Conservation (phyloP, 768 basidiomycete genomes). For the Rhodotorula sphaerocarpa region DNA sequence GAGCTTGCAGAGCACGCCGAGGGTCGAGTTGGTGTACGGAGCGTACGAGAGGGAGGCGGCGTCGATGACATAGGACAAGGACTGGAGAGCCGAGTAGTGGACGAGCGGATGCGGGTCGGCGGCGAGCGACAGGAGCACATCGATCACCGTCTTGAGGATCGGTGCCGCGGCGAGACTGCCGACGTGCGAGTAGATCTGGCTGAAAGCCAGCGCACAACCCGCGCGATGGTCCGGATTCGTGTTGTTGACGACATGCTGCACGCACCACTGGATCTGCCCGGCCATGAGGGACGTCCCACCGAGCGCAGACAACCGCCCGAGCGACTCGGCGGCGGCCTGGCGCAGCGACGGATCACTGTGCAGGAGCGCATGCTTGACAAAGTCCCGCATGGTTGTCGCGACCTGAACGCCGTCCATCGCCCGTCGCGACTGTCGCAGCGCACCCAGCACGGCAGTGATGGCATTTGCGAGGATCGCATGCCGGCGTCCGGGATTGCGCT, state of each 20-base stretch:
- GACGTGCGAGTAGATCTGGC: constrained; percentile 80
- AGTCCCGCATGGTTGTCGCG: constrained; percentile 26
- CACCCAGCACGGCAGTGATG: constrained; percentile 61
- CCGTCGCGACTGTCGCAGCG: constrained; percentile 49
- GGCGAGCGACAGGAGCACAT: constrained; percentile 85
- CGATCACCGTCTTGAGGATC: constrained; percentile 86
- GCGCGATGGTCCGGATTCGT: constrained; percentile 85
- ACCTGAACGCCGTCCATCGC: constrained; percentile 40
- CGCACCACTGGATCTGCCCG: constrained; percentile 75
- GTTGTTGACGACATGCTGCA: constrained; percentile 88
- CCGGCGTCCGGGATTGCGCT: constrained; percentile 76
- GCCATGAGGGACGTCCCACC: constrained; percentile 77
- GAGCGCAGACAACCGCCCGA: constrained; percentile 76
- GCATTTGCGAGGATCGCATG: constrained; percentile 76
- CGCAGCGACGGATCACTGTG: constrained; percentile 72
- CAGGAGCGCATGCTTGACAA: constrained; percentile 60
- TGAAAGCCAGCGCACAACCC: constrained; percentile 86
- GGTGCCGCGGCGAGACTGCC: constrained; percentile 93
- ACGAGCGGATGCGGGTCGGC: constrained; percentile 95
- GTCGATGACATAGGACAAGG: constrained; percentile 76
- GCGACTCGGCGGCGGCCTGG: constrained; percentile 70
- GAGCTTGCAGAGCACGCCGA: constrained; percentile 81
- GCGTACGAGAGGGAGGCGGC: constrained; percentile 86
- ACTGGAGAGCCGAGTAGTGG: constrained; percentile 83
- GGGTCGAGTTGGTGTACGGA: constrained; percentile 75